Conservation (phyloP, 441 rosid species). For the Cnidoscolus chayamansa region DNA sequence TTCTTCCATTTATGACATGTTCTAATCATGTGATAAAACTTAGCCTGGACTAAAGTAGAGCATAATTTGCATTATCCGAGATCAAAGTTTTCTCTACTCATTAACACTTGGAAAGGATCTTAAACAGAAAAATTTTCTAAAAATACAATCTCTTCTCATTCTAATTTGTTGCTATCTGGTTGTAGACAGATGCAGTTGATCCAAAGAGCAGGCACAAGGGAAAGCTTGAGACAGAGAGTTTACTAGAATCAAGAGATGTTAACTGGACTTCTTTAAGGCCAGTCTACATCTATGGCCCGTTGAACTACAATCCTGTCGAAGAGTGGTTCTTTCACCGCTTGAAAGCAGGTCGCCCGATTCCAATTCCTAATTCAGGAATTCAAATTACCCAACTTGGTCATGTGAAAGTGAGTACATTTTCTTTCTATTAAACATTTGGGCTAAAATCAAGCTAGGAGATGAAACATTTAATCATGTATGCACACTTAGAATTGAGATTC, state of each 20-base stretch:
- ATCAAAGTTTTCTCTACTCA: neutral
- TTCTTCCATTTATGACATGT: neutral
- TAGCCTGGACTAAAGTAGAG: no score
- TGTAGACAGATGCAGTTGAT: slow-evolving; percentile 79
- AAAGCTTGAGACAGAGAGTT: slow-evolving; percentile 76
- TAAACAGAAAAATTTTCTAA: no score
- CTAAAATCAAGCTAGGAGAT: neutral
- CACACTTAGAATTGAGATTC: neutral
- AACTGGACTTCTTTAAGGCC: slow-evolving; percentile 92
- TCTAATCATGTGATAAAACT: neutral
- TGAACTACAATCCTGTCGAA: slow-evolving; percentile 96
- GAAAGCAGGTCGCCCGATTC: slow-evolving; percentile 91
- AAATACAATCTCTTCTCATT: neutral
- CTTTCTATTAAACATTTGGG: neutral
- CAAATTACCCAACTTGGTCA: slow-evolving; percentile 92
- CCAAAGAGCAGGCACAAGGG: slow-evolving; percentile 99
- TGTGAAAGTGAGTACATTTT: slow-evolving; percentile 57
- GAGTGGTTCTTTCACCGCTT: slow-evolving; percentile 98
- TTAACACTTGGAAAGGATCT: neutral
- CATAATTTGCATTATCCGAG: no score
- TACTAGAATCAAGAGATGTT: slow-evolving; percentile 58
- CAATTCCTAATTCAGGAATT: slow-evolving; percentile 76
- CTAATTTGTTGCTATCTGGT: slow-evolving; percentile 18
- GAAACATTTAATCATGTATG: neutral
- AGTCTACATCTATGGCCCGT: slow-evolving; percentile 88